phyloP scores from a whole-genome alignment of 164 flowering plant species.

The Nelumbo lutea region DNA sequence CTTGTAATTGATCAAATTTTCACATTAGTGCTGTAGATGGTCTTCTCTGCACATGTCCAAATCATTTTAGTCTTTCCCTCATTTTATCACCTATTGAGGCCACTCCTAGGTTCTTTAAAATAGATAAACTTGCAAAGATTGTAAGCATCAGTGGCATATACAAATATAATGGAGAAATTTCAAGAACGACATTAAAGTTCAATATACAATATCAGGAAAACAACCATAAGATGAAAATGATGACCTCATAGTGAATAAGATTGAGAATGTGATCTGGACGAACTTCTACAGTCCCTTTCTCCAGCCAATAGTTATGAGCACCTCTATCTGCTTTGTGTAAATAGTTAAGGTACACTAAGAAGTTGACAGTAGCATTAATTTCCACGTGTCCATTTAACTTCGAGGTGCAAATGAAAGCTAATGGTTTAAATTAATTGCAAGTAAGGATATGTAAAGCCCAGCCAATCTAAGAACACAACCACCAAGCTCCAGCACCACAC shows the following conservation, averaged over 20 bases:
- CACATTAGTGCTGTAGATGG: too few species aligned
- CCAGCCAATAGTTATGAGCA: conserved; percentile 77
- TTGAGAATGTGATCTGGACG: conserved; percentile 91
- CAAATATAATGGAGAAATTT: background rate
- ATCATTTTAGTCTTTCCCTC: too few species aligned
- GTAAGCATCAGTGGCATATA: too few species aligned
- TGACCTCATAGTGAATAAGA: conserved; percentile 95
- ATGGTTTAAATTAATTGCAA: conserved; percentile 3
- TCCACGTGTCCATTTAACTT: background rate
- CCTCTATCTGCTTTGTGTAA: conserved; percentile 71
- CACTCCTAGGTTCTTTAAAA: too few species aligned
- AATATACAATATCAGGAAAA: background rate
- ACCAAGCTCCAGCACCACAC: conserved; percentile 64
- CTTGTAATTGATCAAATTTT: too few species aligned
- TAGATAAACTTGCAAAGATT: too few species aligned
- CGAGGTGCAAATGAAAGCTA: background rate
- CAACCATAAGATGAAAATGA: background rate
- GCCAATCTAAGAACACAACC: conserved; percentile 91
- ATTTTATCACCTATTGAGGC: too few species aligned
- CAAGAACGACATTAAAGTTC: background rate
- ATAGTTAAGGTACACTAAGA: conserved; percentile 36
- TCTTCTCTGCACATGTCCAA: too few species aligned
- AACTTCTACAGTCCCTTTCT: conserved; percentile 66
- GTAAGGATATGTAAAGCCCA: conserved; percentile 95
- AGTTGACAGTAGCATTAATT: background rate